Conservation (phyloP, 768 basidiomycete species). For the Russula virescens region DNA sequence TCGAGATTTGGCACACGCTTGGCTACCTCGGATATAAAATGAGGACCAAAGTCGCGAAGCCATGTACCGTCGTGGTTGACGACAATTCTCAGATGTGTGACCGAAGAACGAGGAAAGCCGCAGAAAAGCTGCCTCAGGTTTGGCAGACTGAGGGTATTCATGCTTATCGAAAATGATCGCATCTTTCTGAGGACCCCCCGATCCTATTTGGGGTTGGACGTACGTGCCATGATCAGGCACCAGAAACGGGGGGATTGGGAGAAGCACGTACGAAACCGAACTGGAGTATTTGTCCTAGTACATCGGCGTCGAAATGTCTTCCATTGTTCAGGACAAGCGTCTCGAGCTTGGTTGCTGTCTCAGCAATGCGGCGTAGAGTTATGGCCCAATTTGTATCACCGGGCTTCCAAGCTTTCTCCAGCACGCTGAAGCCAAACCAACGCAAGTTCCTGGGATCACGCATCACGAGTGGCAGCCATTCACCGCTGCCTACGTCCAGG, state of each 20-base stretch:
- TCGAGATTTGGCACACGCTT: slow-evolving; percentile 8
- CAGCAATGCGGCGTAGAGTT: slow-evolving; percentile 3
- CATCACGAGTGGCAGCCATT: slow-evolving; percentile 4
- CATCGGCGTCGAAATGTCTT: not conserved
- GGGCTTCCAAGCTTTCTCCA: not conserved
- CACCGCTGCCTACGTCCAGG: not conserved
- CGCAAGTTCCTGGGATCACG: slow-evolving; percentile 13
- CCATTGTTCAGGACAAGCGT: slow-evolving; percentile 6
- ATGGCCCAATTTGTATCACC: not conserved
- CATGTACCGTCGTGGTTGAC: slow-evolving; percentile 8
- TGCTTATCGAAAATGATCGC: slow-evolving; percentile 8
- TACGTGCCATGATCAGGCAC: not conserved
- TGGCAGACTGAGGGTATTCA: not conserved
- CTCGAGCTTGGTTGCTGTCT: slow-evolving; percentile 7
- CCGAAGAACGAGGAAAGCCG: slow-evolving; percentile 6
- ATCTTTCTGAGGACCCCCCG: slow-evolving; percentile 9
- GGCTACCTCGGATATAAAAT: slow-evolving; percentile 6
- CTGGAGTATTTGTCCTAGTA: slow-evolving; percentile 5
- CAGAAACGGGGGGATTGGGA: not conserved
- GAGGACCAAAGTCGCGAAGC: slow-evolving; percentile 11
- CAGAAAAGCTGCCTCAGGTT: slow-evolving; percentile 9
- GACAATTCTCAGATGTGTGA: slow-evolving; percentile 16
- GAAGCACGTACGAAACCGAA: slow-evolving; percentile 7
- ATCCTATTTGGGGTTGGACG: not conserved
- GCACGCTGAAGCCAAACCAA: slow-evolving; percentile 7